Base-by-base conservation (phyloP, 2,329 filamentous ascomycete genomes). In the Alternaria incomplexa region DNA sequence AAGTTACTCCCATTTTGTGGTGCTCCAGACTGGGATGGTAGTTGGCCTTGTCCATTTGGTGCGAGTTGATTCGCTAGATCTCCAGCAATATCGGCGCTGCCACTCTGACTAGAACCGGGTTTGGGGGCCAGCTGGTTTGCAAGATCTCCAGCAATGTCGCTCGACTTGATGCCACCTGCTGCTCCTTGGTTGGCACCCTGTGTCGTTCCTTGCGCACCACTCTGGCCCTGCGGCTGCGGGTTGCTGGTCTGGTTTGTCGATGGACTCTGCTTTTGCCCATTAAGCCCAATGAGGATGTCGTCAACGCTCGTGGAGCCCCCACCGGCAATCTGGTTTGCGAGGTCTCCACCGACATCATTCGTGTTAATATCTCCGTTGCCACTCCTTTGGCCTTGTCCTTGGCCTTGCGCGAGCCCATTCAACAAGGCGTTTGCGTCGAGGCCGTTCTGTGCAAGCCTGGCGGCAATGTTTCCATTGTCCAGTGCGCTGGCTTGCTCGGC, bases 241-340 rank as follows among this genome's bases (percentile, higher is more conserved):
- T 22, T 26, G 28, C 44, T 64, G 4, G 48, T 52, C 44, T 65
- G 62, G 45, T 67, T 69, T 46, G 58, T 58, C 20, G 54, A 23
- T 48, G 17, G 47, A 40, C 60, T 56, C 25, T 66, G 62, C n/a
- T 58, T 46, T 22, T 68, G 65, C 48, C 65, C 65, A 28, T 61
- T 54, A 20, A 69, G 53, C 4, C 62, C 63, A n/a, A 51, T 45
- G 10, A 69, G 54, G 11, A 68, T 68, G 2, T 63, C 52, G 32
- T 60, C 64, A 36, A 72, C 57, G 30, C 56, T 51, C 12, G 60
- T 40, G 8, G 62, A 32, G 11, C 64, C 64, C 54, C 61, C 69
- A 58, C 69, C 66, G n/a, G 68, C 61, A 40, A 69, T 61, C 56
- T 73, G 66, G 23, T 71, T 72, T 13, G 67, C 64, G 25, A 72